phyloP scores from a whole-genome alignment of 208 protist genomes.

The Leishmania guyanensis region DNA sequence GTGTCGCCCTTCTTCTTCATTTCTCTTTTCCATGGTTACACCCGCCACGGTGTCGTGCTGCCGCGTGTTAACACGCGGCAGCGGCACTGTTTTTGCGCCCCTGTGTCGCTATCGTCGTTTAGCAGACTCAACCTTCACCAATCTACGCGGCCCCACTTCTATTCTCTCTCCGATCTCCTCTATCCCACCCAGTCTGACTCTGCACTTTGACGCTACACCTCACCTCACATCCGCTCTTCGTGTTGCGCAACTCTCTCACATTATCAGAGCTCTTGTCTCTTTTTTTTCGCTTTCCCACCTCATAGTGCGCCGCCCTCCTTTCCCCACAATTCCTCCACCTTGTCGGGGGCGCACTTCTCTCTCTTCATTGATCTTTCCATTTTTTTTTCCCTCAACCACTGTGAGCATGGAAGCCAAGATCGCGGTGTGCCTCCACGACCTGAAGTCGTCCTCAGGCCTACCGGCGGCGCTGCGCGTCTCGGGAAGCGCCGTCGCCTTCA shows the following conservation, averaged over 20 bases:
- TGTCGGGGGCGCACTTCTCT: neutral
- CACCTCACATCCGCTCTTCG: neutral
- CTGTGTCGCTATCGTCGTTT: neutral
- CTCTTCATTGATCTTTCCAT: neutral
- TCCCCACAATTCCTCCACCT: neutral
- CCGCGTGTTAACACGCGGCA: neutral
- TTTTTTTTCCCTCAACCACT: neutral
- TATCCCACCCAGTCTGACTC: neutral
- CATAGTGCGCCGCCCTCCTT: neutral
- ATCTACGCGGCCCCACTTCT: neutral
- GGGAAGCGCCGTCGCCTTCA: conserved; percentile 62
- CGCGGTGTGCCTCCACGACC: conserved; percentile 67
- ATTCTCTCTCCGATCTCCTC: neutral
- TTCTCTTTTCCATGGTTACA: neutral
- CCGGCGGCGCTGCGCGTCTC: conserved; percentile 43
- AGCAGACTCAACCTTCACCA: neutral
- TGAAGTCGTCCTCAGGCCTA: conserved; percentile 40
- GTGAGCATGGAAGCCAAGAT: conserved; percentile 74
- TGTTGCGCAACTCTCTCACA: neutral
- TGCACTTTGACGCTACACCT: neutral
- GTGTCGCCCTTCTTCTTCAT: neutral
- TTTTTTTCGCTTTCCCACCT: neutral
- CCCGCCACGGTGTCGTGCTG: neutral
- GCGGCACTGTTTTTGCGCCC: neutral
- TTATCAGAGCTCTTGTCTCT: neutral